Evolutionary conservation across 371 early-diverging fungal genomes (phyloP), one percentile per base, ranked within the genome.

Genomic region (Phascolomyces articulosus): DNA sequence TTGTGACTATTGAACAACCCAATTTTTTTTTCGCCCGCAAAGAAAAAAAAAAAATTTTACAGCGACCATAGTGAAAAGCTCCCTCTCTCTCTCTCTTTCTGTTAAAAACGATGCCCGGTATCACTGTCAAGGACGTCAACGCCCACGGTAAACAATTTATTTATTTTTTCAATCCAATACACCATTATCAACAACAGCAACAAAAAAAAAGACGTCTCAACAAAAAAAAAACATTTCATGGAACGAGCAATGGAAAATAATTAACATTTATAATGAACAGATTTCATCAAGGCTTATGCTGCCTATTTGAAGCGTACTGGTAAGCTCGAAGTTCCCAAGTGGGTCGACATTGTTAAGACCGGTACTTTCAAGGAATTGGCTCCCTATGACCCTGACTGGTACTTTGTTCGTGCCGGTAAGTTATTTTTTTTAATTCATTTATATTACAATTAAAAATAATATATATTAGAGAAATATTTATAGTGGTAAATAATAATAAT

Each of bases 331-430:
- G 92, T 99, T 73, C 99, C 98, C 81, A 93, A 91, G 87, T 98
- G 97, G 98, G 95, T 96, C 70, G 97, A 99, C 82, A 82, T 96
- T 75, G 97, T 95, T 86, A 99, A 99, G 92, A 97, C 98, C 72
- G 96, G 90, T 70, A 86, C 95, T 73, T 87, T 83, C 93, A 97
- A 96, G 91, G 97, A 97, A 86, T 87, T 95, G 67, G 94, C 94
- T 77, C 98, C 98, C 55, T 93, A 94, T 83, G 97, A 99, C 76
- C 93, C 95, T 66, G 98, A 99, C 89, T 99, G 98, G 98, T 99
- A 89, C 93, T 99, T 94, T 87, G 83, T 96, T 70, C 96, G 98
- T 76, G 96, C 96, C 67, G 95, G 93, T 93, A 84, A 68, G 83
- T 71, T 6, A 9, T 2, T 34, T 0, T 34, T 34, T 34, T 34